These are phyloP conservation scores for Dipteronia dyeriana DNA, from an alignment of 345 rosid species.

Conservation along the genomic window DNA sequence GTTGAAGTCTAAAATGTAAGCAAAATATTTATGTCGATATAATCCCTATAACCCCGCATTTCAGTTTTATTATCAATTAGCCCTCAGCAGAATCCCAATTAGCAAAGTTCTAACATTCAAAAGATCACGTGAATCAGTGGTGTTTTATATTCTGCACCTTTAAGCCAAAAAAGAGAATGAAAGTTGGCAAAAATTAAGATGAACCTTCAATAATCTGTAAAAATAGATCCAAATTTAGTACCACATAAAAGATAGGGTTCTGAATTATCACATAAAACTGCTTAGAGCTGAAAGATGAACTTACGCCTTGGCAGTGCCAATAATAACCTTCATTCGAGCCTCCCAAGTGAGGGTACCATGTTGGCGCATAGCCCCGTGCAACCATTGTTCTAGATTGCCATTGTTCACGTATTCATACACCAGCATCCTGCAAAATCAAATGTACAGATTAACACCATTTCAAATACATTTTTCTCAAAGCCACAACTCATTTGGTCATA, in stretches of 20 bases:
- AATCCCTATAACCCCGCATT: neutral
- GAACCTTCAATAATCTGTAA: neutral
- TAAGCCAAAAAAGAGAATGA: neutral
- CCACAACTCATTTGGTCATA: slow-evolving; percentile 6
- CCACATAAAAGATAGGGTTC: neutral
- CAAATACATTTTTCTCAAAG: neutral
- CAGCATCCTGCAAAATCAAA: slow-evolving; percentile 56
- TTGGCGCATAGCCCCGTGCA: slow-evolving; percentile 69
- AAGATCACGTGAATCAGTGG: neutral
- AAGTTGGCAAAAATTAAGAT: slow-evolving; percentile 1
- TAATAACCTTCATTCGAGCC: slow-evolving; percentile 75
- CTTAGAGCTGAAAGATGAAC: slow-evolving; percentile 32
- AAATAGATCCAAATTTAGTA: neutral
- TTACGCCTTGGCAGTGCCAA: slow-evolving; percentile 90
- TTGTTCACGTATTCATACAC: slow-evolving; percentile 87
- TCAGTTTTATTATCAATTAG: neutral
- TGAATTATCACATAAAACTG: slow-evolving; percentile 2
- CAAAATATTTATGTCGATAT: too few relatives aligned
- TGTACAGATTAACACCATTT: slow-evolving; percentile 19
- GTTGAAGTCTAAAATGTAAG: too few relatives aligned
- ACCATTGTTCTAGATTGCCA: slow-evolving; percentile 88
- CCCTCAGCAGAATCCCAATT: neutral
- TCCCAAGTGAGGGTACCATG: slow-evolving; percentile 77
- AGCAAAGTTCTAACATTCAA: neutral
- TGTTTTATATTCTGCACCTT: neutral